These are phyloP conservation scores for Linnemannia hyalina DNA, from an alignment of 192 early-diverging fungal species.

Conservation along the genomic window DNA sequence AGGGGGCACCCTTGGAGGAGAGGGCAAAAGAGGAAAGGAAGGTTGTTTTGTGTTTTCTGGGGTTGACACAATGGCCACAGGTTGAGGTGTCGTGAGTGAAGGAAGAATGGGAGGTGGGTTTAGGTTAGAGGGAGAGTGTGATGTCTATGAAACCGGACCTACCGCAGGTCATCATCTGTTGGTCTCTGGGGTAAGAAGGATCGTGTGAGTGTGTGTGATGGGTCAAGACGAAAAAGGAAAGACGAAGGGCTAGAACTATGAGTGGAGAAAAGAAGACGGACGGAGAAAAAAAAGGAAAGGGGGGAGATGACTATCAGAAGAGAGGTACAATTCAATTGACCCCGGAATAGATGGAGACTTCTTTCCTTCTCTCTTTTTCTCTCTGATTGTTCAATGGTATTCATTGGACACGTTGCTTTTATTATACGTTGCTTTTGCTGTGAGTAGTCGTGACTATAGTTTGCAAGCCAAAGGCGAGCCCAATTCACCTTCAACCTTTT, in stretches of 20 bases:
- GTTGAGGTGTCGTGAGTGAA: background rate
- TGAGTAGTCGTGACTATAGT: background rate
- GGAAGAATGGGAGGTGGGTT: background rate
- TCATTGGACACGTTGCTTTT: too few relatives aligned
- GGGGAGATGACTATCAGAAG: background rate
- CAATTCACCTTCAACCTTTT: background rate
- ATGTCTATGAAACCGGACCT: slow-evolving; percentile 3
- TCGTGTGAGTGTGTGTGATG: background rate
- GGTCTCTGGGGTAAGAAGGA: background rate
- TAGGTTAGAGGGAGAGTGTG: background rate
- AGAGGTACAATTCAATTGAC: background rate
- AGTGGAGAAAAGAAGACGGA: background rate
- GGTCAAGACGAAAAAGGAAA: slow-evolving; percentile 5
- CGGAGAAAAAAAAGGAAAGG: background rate
- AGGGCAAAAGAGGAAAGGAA: background rate
- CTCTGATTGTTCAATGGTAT: too few relatives aligned
- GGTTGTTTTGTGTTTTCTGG: background rate
- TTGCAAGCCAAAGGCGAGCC: background rate
- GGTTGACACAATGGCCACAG: background rate
- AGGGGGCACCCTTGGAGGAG: background rate
- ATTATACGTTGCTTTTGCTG: background rate
- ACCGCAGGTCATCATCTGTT: background rate
- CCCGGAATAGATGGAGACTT: background rate
- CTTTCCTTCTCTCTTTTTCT: too few relatives aligned
- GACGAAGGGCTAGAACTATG: background rate